phyloP scores from a whole-genome alignment of 75 land plant genomes.

The Azolla pinnata region DNA sequence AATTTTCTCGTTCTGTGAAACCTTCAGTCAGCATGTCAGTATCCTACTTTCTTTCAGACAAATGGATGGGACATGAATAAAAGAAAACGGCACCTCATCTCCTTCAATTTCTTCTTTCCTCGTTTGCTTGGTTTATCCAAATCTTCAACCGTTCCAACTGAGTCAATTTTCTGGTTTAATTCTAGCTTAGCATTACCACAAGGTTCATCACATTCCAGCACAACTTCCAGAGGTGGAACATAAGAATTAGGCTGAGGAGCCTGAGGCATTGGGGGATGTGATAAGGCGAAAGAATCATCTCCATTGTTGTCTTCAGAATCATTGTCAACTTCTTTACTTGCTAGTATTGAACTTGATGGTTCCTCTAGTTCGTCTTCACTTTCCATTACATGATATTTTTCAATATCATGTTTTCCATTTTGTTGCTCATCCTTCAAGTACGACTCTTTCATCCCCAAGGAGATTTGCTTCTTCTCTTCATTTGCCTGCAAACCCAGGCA shows the following conservation, averaged over 20 bases:
- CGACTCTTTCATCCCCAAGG: slow-evolving; percentile 75
- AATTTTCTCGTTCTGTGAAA: too few species aligned
- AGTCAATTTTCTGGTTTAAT: background rate
- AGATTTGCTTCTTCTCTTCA: slow-evolving; percentile 42
- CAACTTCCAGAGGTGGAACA: slow-evolving; percentile 69
- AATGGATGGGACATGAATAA: background rate
- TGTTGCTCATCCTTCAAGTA: slow-evolving; percentile 21
- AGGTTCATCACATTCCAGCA: slow-evolving; percentile 44
- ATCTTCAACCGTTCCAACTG: background rate
- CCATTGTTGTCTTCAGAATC: slow-evolving; percentile 16
- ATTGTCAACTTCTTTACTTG: too few species aligned
- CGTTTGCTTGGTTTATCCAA: slow-evolving; percentile 17
- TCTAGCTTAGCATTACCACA: slow-evolving; percentile 54
- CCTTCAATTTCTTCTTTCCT: slow-evolving; percentile 60
- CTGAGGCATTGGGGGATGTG: background rate
- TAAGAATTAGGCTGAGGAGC: slow-evolving; percentile 29
- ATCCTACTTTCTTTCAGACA: too few species aligned
- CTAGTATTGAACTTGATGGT: too few species aligned
- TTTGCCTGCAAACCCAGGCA: slow-evolving; percentile 61
- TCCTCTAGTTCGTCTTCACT: slow-evolving; percentile 6
- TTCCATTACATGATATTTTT: slow-evolving; percentile 3
- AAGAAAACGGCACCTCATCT: slow-evolving; percentile 42
- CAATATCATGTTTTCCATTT: slow-evolving; percentile 18
- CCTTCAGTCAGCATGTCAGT: too few species aligned
- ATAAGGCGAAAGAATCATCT: slow-evolving; percentile 1